Evolutionary conservation across 139 green algal genomes (phyloP).

Genomic region (Auxenochlorella protothecoides): DNA sequence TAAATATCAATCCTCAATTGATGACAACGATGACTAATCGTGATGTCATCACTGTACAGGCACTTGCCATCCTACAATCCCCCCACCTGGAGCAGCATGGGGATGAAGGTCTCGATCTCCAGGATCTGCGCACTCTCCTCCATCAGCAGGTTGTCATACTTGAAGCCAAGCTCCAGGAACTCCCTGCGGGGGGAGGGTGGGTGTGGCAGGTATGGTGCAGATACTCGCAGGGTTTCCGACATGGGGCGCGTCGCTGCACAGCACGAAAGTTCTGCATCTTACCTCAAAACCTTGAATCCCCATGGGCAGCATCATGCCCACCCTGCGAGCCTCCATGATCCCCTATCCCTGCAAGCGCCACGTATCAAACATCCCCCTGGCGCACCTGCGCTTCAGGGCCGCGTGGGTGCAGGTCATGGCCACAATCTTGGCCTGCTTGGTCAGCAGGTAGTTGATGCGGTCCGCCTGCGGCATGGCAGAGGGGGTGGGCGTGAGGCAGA

Average conservation of each 20-base stretch:
- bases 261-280: too few species aligned
- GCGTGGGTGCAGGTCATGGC: conserved; percentile 99
- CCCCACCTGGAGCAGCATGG: conserved; percentile 75
- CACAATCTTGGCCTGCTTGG: conserved; percentile 94
- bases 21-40: too few species aligned
- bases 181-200: conserved; percentile 34
- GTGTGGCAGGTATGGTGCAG: too few species aligned
- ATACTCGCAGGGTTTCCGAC: too few species aligned
- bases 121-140: conserved; percentile 95
- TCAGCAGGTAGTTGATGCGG: conserved; percentile 93
- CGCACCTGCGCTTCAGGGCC: conserved; percentile 71
- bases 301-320: not conserved
- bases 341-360: not conserved
- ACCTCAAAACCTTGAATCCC: too few species aligned
- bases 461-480: conserved; percentile 29
- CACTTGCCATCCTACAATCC: too few species aligned
- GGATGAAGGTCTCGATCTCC: conserved; percentile 99
- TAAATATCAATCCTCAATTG: too few species aligned
- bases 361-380: not conserved
- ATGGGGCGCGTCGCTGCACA: too few species aligned
- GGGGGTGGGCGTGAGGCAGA: too few species aligned
- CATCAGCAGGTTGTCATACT: conserved; percentile 98
- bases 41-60: too few species aligned
- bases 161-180: conserved; percentile 88
- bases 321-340: not conserved